Conservation (phyloP, 2,329 filamentous ascomycete genomes). For the Monilinia fructigena region DNA sequence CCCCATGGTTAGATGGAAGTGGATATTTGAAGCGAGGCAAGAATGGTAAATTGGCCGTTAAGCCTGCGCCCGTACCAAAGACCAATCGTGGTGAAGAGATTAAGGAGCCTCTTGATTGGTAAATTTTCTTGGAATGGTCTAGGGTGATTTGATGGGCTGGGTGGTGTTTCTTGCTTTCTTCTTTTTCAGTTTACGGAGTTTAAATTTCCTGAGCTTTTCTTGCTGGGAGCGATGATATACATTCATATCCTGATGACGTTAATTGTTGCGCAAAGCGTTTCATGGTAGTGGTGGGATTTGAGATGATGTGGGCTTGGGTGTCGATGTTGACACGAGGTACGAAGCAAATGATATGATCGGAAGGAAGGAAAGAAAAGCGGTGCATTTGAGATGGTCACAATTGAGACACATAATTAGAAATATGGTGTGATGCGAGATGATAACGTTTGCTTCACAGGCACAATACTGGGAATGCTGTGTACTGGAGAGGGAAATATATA, state of each 20-base stretch:
- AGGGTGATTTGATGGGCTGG: conserved; percentile 6
- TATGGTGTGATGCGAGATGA: neutral
- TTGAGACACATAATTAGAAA: neutral
- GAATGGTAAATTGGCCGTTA: conserved; percentile 54
- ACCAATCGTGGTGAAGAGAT: conserved; percentile 84
- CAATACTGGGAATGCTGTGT: neutral
- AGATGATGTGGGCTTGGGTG: neutral
- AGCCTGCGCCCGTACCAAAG: conserved; percentile 68
- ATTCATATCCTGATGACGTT: neutral
- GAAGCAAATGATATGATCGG: neutral
- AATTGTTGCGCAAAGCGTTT: neutral
- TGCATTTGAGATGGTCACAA: neutral
- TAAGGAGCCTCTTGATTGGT: conserved; percentile 87
- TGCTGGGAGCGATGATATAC: conserved; percentile 9
- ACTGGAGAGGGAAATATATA: neutral
- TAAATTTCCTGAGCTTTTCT: neutral
- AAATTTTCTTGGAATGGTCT: conserved; percentile 1
- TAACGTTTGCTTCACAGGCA: neutral
- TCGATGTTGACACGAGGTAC: neutral
- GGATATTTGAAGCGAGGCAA: conserved; percentile 68
- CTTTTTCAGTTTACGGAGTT: neutral
- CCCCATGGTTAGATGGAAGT: conserved; percentile 86
- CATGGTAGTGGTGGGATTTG: neutral
- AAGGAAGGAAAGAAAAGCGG: neutral
- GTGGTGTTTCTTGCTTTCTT: neutral